These are phyloP conservation scores for Pythium brachiatum DNA, from an alignment of 352 stramenopile genomes.

Conservation along the genomic window DNA sequence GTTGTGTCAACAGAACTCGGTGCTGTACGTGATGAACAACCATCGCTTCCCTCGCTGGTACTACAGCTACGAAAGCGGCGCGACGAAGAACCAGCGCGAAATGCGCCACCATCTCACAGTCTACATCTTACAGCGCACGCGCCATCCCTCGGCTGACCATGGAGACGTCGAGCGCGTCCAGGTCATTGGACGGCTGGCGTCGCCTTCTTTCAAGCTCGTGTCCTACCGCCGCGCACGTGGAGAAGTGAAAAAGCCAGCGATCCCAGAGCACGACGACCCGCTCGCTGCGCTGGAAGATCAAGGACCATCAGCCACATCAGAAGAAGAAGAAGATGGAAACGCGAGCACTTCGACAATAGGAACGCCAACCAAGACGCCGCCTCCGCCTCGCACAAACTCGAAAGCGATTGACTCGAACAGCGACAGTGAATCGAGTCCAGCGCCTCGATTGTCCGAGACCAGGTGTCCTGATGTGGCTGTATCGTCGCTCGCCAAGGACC, in stretches of 20 bases:
- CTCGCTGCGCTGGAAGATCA: conserved; percentile 4
- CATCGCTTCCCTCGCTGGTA: conserved; percentile 49
- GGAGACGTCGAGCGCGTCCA: conserved; percentile 14
- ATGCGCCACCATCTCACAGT: conserved; percentile 44
- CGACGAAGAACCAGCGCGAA: conserved; percentile 41
- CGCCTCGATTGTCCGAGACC: conserved; percentile 2
- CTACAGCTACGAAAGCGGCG: conserved; percentile 50
- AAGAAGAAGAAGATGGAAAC: conserved; percentile 4
- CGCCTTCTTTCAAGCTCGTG: conserved; percentile 30
- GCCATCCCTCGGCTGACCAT: conserved; percentile 3
- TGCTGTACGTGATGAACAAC: conserved; percentile 50
- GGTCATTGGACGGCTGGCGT: conserved; percentile 37
- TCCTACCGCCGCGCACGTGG: conserved; percentile 35
- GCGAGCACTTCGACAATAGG: not conserved
- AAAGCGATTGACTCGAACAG: not conserved
- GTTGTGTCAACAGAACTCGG: conserved; percentile 26
- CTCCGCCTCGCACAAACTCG: not conserved
- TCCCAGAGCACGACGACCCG: conserved; percentile 4
- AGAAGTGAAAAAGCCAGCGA: conserved; percentile 11
- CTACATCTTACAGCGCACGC: conserved; percentile 37
- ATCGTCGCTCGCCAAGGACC: not conserved
- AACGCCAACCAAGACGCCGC: not conserved
- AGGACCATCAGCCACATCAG: not conserved
- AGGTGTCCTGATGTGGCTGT: not conserved
- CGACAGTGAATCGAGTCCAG: conserved; percentile 2